These are phyloP conservation scores for Brassica balearica DNA, from an alignment of 441 rosid species.

Conservation along the genomic window DNA sequence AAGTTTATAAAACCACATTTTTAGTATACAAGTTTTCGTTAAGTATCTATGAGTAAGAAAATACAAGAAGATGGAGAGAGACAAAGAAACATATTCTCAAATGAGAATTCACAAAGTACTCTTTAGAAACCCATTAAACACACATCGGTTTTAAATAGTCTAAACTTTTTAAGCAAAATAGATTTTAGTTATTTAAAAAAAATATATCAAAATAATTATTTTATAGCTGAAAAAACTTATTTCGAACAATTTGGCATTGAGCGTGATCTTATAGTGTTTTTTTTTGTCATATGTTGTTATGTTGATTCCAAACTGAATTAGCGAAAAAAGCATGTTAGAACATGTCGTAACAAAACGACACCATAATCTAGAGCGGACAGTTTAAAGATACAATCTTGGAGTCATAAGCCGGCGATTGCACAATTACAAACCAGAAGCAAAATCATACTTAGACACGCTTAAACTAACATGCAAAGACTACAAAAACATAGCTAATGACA, in stretches of 20 bases:
- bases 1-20: neutral
- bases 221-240: neutral
- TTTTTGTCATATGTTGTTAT: neutral
- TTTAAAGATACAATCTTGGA: neutral
- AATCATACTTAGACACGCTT: neutral
- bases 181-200: neutral
- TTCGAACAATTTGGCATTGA: neutral
- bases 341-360: neutral
- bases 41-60: neutral
- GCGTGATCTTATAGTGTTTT: too few species aligned
- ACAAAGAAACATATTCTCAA: neutral
- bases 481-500: neutral
- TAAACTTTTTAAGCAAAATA: neutral
- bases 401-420: neutral
- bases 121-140: neutral
- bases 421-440: neutral
- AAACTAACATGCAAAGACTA: neutral
- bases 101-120: neutral
- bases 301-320: neutral
- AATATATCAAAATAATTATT: neutral
- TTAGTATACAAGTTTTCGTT: neutral
- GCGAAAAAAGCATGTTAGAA: neutral
- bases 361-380: neutral
- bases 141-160: neutral
- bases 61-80: neutral